Evolutionary conservation across 805 yeast genomes (phyloP).

Genomic region (Yarrowia hollandica): DNA sequence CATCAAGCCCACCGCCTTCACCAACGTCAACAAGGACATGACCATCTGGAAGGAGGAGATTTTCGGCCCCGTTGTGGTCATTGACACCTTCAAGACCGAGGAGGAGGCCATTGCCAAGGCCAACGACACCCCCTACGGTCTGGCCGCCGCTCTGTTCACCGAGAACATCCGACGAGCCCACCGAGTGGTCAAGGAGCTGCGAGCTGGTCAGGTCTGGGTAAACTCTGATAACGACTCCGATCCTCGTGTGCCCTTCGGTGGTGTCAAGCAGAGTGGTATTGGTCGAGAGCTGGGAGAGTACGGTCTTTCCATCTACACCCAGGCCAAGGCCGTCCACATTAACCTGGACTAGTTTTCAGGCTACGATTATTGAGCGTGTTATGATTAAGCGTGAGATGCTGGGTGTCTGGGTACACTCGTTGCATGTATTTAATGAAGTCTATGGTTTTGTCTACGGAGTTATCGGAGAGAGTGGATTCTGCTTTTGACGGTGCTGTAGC

Average conservation of each 20-base stretch:
- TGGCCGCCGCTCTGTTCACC: constrained; percentile 80
- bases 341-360: constrained; percentile 34
- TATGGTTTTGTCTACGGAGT: background rate
- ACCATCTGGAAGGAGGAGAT: constrained; percentile 83
- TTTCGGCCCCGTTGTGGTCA: constrained; percentile 90
- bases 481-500: too few relatives aligned
- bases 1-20: constrained; percentile 75
- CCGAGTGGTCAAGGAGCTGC: constrained; percentile 68
- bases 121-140: constrained; percentile 78
- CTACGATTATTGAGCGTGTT: too few relatives aligned
- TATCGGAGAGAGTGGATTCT: too few relatives aligned
- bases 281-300: constrained; percentile 94
- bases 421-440: constrained; percentile 1
- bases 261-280: constrained; percentile 84
- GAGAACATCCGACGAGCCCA: constrained; percentile 70
- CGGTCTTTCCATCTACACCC: constrained; percentile 82
- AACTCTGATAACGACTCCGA: constrained; percentile 90
- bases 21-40: constrained; percentile 74
- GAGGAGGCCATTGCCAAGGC: constrained; percentile 80
- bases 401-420: too few relatives aligned
- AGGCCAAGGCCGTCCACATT: constrained; percentile 72
- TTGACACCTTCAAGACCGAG: constrained; percentile 74
- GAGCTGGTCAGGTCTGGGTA: constrained; percentile 90
- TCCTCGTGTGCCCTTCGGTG: constrained; percentile 88
- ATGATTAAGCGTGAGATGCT: too few relatives aligned